Evolutionary conservation across 1,139 yeast species (phyloP).

Genomic region (Ashbya aceris): DNA sequence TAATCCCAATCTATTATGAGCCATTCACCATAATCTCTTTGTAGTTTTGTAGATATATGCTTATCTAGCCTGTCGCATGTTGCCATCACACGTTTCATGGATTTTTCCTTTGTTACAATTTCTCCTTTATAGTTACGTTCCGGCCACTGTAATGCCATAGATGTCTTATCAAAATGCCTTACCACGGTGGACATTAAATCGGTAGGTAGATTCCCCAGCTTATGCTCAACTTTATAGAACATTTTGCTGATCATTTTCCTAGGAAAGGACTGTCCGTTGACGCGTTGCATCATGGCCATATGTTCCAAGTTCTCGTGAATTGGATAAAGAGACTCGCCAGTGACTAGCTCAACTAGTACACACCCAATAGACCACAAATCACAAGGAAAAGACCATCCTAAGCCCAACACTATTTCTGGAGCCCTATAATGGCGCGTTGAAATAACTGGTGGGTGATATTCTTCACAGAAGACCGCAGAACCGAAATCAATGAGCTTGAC

Average conservation of each 20-base stretch:
- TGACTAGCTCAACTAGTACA: conserved; percentile 78
- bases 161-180: conserved; percentile 23
- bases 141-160: conserved; percentile 25
- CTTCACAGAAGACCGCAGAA: conserved; percentile 87
- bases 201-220: conserved; percentile 26
- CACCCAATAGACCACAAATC: conserved; percentile 98
- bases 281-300: conserved; percentile 86
- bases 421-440: conserved; percentile 96
- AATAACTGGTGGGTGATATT: conserved; percentile 85
- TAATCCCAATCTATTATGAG: conserved; percentile 26
- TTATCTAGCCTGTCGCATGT: conserved; percentile 26
- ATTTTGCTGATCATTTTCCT: conserved; percentile 27
- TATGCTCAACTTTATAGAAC: conserved; percentile 26
- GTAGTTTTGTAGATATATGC: conserved; percentile 21
- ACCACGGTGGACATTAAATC: conserved; percentile 27
- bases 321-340: conserved; percentile 93
- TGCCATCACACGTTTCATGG: conserved; percentile 25
- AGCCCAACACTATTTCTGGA: conserved; percentile 88
- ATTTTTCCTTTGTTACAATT: conserved; percentile 22
- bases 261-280: conserved; percentile 33
- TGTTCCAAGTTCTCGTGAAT: conserved; percentile 94
- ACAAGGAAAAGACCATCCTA: conserved; percentile 89
- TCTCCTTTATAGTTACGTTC: conserved; percentile 24
- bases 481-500: conserved; percentile 95
- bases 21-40: conserved; percentile 22